Evolutionary conservation across 2,329 filamentous ascomycete species (phyloP).

Genomic region (Penicillium sp.): DNA sequence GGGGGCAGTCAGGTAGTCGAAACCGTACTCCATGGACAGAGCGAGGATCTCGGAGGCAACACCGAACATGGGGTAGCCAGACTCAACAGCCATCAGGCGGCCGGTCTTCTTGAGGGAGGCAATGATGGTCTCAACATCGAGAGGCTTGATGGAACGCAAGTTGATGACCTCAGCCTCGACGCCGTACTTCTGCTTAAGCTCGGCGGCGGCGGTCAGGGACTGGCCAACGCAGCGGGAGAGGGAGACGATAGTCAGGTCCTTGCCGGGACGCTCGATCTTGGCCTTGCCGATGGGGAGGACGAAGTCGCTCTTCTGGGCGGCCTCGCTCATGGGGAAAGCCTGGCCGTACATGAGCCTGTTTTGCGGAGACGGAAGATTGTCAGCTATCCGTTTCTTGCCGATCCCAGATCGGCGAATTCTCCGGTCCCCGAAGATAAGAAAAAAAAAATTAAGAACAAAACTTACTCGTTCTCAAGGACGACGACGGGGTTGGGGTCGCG

Average conservation of each 20-base stretch:
- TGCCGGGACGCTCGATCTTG: slow-evolving; percentile 95
- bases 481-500: slow-evolving; percentile 97
- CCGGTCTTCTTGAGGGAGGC: slow-evolving; percentile 99
- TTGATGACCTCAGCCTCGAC: slow-evolving; percentile 97
- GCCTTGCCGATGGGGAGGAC: slow-evolving; percentile 97
- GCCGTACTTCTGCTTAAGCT: slow-evolving; percentile 94
- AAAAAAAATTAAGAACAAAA: slow-evolving; percentile 18
- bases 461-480: slow-evolving; percentile 79
- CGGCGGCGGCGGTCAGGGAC: slow-evolving; percentile 82
- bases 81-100: slow-evolving; percentile 88
- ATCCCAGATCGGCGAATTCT: background rate
- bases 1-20: slow-evolving; percentile 95
- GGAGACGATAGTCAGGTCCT: slow-evolving; percentile 93
- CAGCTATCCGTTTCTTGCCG: slow-evolving; percentile 23
- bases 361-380: slow-evolving; percentile 21
- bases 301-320: slow-evolving; percentile 93
- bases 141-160: slow-evolving; percentile 93
- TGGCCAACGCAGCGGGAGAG: slow-evolving; percentile 95
- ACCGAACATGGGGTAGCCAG: slow-evolving; percentile 93
- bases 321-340: slow-evolving; percentile 95
- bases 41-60: slow-evolving; percentile 92
- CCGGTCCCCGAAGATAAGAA: background rate
- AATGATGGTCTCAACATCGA: slow-evolving; percentile 93
- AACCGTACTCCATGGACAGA: slow-evolving; percentile 94
- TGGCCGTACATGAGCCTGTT: slow-evolving; percentile 82